Percentiles rank a stretch among this genome's conserved stretches.
These are phyloP conservation scores for Lichtheimia corymbifera DNA, from an alignment of 371 early-diverging fungal species.

Conservation along the genomic window DNA sequence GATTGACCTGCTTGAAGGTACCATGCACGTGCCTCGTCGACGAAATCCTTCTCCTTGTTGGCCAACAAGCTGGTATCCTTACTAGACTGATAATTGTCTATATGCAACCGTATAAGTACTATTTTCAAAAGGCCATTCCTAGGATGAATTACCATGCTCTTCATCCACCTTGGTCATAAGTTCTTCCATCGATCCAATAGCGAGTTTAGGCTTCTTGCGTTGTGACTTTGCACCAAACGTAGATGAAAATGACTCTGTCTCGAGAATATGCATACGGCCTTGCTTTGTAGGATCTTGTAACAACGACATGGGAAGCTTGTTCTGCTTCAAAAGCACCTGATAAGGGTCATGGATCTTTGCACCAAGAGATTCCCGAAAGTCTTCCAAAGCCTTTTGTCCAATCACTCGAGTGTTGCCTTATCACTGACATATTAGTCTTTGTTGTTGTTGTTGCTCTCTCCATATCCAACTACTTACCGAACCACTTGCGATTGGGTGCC, in stretches of 20 bases:
- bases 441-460: background rate
- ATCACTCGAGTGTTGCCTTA: slow-evolving; percentile 92
- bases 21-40: slow-evolving; percentile 80
- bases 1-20: slow-evolving; percentile 95
- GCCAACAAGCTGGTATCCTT: slow-evolving; percentile 77
- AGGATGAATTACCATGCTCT: slow-evolving; percentile 43
- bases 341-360: slow-evolving; percentile 93
- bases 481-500: slow-evolving; percentile 97
- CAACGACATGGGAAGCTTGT: slow-evolving; percentile 97
- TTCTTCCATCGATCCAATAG: slow-evolving; percentile 78
- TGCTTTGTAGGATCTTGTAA: slow-evolving; percentile 84
- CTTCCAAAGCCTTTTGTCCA: slow-evolving; percentile 88
- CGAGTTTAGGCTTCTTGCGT: slow-evolving; percentile 91
- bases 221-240: slow-evolving; percentile 95
- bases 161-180: slow-evolving; percentile 73
- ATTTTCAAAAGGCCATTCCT: background rate
- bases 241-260: slow-evolving; percentile 87
- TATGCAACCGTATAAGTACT: background rate
- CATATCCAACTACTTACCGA: slow-evolving; percentile 63
- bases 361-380: slow-evolving; percentile 90
- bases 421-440: background rate
- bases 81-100: slow-evolving; percentile 71
- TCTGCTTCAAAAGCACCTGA: slow-evolving; percentile 92
- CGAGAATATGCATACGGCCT: slow-evolving; percentile 88
- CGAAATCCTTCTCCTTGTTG: slow-evolving; percentile 72